Conservation (phyloP, 2,329 filamentous ascomycete species). For the Aspergillus ustus region DNA sequence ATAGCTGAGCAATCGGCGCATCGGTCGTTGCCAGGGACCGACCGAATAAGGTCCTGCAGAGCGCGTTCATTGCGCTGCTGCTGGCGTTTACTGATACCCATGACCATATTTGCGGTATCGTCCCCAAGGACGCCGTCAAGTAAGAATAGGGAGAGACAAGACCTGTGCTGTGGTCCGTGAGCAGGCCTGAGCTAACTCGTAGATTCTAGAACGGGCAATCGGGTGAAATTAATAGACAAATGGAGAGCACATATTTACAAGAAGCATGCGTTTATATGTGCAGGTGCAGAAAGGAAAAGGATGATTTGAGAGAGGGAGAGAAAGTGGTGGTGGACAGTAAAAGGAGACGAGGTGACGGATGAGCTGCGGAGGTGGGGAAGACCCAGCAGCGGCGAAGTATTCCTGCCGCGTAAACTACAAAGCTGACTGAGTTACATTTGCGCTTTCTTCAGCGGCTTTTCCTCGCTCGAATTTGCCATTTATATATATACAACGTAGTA, state of each 20-base stretch:
- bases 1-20: conserved; percentile 92
- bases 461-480: not conserved
- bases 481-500: not conserved
- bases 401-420: not conserved
- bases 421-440: not conserved
- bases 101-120: conserved; percentile 61
- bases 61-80: conserved; percentile 95
- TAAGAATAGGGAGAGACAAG: conserved; percentile 6
- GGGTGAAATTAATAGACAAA: conserved; percentile 15
- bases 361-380: conserved; percentile 21
- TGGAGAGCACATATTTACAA: conserved; percentile 26
- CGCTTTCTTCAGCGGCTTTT: not conserved
- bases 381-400: not conserved
- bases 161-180: not conserved
- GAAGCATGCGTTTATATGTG: not conserved
- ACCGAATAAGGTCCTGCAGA: conserved; percentile 86
- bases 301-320: conserved; percentile 2
- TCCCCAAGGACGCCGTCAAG: not conserved
- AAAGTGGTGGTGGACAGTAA: conserved; percentile 6
- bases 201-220: conserved; percentile 22
- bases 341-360: conserved; percentile 8
- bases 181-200: conserved; percentile 15
- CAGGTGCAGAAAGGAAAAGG: conserved; percentile 7
- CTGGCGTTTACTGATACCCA: conserved; percentile 87
- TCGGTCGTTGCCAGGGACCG: conserved; percentile 82